A percentile compares a stretch with the other conserved stretches of the same genome.
phyloP scores from a whole-genome alignment of 805 yeast genomes.

The Metschnikowia anglica region DNA sequence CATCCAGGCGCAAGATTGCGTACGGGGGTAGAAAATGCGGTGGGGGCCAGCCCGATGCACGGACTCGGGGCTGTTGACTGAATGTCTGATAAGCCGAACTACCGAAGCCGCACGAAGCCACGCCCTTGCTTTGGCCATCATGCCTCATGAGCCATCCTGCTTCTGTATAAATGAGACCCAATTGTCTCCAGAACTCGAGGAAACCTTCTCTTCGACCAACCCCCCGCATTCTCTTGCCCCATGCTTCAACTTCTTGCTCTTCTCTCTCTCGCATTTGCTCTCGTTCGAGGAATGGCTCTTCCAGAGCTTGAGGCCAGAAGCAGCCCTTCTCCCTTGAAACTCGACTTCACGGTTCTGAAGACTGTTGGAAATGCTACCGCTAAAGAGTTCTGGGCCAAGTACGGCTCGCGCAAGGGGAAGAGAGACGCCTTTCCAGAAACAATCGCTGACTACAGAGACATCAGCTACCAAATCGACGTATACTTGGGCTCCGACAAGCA shows the following conservation, averaged over 20 bases:
- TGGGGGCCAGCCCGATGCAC: no score
- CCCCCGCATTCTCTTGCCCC: no score
- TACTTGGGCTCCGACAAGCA: constrained; percentile 30
- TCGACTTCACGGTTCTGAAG: constrained; percentile 14
- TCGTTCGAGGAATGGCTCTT: constrained; percentile 3
- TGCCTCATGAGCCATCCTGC: no score
- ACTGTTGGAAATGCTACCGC: constrained; percentile 4
- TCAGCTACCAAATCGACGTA: constrained; percentile 13
- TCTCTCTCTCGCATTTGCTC: constrained; percentile 3
- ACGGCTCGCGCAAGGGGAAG: background rate
- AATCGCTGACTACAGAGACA: constrained; percentile 10
- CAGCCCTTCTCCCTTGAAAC: constrained; percentile 5
- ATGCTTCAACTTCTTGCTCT: constrained; percentile 3
- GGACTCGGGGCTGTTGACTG: no score
- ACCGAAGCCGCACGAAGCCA: no score
- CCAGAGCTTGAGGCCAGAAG: background rate
- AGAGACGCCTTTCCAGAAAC: constrained; percentile 11
- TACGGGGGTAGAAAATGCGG: no score
- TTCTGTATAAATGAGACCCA: no score
- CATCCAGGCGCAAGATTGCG: no score
- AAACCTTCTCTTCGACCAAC: no score
- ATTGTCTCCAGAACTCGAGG: no score
- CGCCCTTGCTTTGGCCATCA: no score
- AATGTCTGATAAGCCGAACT: no score
- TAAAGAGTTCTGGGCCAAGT: background rate